These are phyloP conservation scores for Salvia hispanica DNA, from an alignment of 257 asterid species.

Conservation along the genomic window DNA sequence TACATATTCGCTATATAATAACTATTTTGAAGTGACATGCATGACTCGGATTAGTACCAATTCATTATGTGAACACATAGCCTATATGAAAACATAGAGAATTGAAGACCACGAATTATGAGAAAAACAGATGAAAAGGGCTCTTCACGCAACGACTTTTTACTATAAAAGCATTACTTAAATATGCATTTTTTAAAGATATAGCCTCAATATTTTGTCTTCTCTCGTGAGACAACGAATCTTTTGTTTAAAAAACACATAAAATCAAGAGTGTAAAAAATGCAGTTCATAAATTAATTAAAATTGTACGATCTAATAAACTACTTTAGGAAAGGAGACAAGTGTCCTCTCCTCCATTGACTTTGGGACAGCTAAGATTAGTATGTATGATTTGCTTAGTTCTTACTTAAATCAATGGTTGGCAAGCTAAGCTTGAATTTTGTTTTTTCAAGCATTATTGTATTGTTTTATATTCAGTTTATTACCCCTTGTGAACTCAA, in stretches of 20 bases:
- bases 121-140: not conserved
- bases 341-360: slow-evolving; percentile 57
- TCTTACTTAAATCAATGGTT: slow-evolving; percentile 47
- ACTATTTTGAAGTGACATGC: slow-evolving; percentile 24
- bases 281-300: slow-evolving; percentile 26
- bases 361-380: slow-evolving; percentile 41
- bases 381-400: slow-evolving; percentile 39
- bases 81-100: slow-evolving; percentile 18
- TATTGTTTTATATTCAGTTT: slow-evolving; percentile 8
- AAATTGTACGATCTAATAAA: slow-evolving; percentile 35
- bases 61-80: slow-evolving; percentile 28
- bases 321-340: slow-evolving; percentile 40
- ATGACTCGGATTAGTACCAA: slow-evolving; percentile 13
- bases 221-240: slow-evolving; percentile 52
- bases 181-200: slow-evolving; percentile 12
- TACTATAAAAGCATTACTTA: slow-evolving; percentile 5
- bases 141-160: slow-evolving; percentile 21
- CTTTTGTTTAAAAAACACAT: slow-evolving; percentile 34
- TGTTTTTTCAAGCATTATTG: not conserved
- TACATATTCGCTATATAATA: not conserved
- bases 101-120: slow-evolving; percentile 4
- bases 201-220: slow-evolving; percentile 44
- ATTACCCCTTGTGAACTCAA: not conserved
- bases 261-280: slow-evolving; percentile 33
- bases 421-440: slow-evolving; percentile 49